Evolutionary conservation across 2,329 filamentous ascomycete genomes (phyloP), one percentile per base, ranked within the genome.

Genomic region (Botrytis paeoniae): DNA sequence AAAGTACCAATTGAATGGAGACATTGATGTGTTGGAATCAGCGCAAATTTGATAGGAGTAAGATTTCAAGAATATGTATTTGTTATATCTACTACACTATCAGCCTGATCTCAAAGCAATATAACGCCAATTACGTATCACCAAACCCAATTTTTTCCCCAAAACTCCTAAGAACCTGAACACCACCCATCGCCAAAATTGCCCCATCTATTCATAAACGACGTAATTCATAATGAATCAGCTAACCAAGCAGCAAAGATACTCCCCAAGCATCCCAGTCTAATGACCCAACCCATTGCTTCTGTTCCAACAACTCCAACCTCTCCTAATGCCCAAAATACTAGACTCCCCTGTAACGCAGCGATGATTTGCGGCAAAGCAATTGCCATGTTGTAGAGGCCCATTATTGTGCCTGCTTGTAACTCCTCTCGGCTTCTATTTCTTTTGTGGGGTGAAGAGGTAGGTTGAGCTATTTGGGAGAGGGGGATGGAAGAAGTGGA

Each of bases 351-450:
- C 8, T 70, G 59, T 20, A 73, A 29, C 3, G 72, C 72, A 18
- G 72, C 72, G 4, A 73, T 48, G 0, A 73, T 72, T 48, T 74
- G 73, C 25, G 73, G 73, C 3, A 64, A 45, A n/a, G 68, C 61
- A n/a, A 74, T 74, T n/a, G 70, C 54, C 7, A 74, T 74, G 48
- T 74, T 74, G 51, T 65, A 70, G 35, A 74, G 37, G 14, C 73
- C 70, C 32, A 74, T 39, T 62, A 73, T 54, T 35, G 65, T 69
- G 16, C 73, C 73, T 60, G 70, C 64, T 64, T 72, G 72, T 18
- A 66, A 32, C 18, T 25, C 32, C 7, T 29, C 54, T 39, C 12
- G 54, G 6, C 4, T 43, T 54, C 20, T 48, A 7, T 32, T 57
- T 51, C n/a, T 41, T 14, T 62, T 59, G 18, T 41, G 18, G 3